Conservation (phyloP, 306 rosid species). For the Dicorynia guianensis region DNA sequence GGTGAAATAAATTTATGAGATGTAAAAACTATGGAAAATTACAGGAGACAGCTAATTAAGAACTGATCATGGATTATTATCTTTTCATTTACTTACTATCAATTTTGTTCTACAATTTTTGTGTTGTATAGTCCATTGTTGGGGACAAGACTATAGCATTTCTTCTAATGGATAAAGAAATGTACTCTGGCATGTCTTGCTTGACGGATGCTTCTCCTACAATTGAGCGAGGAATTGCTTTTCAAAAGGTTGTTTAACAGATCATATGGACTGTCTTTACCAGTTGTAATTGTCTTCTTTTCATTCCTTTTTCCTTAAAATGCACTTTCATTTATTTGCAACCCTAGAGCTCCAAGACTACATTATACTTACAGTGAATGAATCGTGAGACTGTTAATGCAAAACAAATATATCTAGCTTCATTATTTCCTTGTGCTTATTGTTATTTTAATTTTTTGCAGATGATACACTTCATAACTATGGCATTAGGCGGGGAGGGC, state of each 20-base stretch:
- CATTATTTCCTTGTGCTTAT: constrained; percentile 35
- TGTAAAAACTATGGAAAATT: constrained; percentile 29
- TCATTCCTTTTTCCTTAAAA: constrained; percentile 1
- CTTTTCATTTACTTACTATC: constrained; percentile 18
- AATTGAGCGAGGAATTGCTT: constrained; percentile 89
- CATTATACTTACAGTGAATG: constrained; percentile 27
- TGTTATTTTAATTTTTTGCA: constrained; percentile 49
- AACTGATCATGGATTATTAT: constrained; percentile 22
- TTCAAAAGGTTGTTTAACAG: constrained; percentile 78
- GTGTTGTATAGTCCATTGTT: constrained; percentile 78
- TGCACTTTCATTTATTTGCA: neutral
- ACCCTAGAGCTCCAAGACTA: neutral
- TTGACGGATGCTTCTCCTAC: constrained; percentile 75
- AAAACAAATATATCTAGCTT: constrained; percentile 4
- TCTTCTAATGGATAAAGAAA: constrained; percentile 83
- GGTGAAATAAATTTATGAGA: constrained; percentile 33
- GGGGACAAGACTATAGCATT: constrained; percentile 94
- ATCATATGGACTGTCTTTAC: constrained; percentile 18
- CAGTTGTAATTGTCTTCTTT: neutral
- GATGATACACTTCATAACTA: constrained; percentile 96
- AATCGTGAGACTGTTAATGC: constrained; percentile 27
- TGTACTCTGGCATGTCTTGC: constrained; percentile 96
- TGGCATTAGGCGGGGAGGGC: constrained; percentile 98
- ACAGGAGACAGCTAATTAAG: constrained; percentile 9
- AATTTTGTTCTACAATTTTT: constrained; percentile 21